A percentile compares a stretch with the other conserved stretches of the same genome.
phyloP scores from a whole-genome alignment of 2,329 filamentous ascomycete species.

The Hysterium pulicare region DNA sequence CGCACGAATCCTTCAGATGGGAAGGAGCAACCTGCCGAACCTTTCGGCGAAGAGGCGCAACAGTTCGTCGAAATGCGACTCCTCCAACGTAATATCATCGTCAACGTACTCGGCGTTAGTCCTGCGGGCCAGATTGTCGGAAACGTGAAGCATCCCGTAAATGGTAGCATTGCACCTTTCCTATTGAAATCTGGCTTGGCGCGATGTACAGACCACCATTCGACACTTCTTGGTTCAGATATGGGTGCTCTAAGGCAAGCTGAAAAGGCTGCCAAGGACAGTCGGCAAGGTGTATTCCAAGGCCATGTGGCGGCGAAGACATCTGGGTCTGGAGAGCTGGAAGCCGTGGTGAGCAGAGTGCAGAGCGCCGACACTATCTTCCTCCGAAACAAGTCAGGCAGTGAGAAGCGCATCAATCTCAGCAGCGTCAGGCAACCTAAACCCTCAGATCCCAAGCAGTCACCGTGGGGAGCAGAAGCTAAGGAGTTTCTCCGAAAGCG shows the following conservation, averaged over 20 bases:
- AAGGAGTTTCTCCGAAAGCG: conserved; percentile 95
- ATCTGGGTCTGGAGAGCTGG: conserved; percentile 60
- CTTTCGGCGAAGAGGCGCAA: conserved; percentile 84
- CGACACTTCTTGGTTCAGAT: conserved; percentile 80
- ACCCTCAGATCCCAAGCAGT: conserved; percentile 77
- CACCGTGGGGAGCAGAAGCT: conserved; percentile 85
- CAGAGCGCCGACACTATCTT: conserved; percentile 86
- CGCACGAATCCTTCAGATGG: conserved; percentile 75
- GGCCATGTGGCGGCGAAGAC: conserved; percentile 68
- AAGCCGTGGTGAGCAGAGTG: conserved; percentile 81
- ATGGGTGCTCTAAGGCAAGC: conserved; percentile 84
- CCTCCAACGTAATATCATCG: conserved; percentile 79
- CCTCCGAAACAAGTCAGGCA: conserved; percentile 77
- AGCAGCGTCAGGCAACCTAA: conserved; percentile 95
- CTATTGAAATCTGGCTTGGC: conserved; percentile 85
- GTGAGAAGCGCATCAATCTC: conserved; percentile 84
- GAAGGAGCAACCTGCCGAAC: conserved; percentile 78
- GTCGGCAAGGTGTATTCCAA: conserved; percentile 76
- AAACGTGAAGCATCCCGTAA: conserved; percentile 73
- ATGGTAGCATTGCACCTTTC: conserved; percentile 89
- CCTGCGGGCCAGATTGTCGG: conserved; percentile 91
- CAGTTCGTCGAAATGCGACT: conserved; percentile 82
- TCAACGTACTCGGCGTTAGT: conserved; percentile 80
- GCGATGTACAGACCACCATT: conserved; percentile 92
- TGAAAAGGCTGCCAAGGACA: conserved; percentile 78